Evolutionary conservation across 2,329 filamentous ascomycete genomes (phyloP), one percentile per base, ranked within the genome.

Genomic region (Fusarium fracticaudum): DNA sequence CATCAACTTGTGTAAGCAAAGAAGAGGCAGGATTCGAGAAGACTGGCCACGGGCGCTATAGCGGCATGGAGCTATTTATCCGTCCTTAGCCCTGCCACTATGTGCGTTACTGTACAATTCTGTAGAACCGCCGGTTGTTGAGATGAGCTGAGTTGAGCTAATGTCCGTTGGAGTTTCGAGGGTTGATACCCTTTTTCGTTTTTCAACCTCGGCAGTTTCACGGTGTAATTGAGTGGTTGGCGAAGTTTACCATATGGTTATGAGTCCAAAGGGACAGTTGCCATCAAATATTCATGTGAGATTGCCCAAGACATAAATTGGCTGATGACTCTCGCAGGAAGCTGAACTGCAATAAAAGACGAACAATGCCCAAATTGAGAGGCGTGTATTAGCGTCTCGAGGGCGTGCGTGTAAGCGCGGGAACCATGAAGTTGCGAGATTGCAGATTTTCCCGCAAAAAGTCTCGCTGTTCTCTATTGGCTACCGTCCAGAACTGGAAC

Each of bases 161-260:
- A 37, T 68, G 45, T 63, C 38, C 29, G 37, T 37, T 63, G 58
- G 35, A 38, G 40, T 63, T 65, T 58, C 33, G 60, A 67, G 43
- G 43, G 45, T 51, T 26, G 50, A 47, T 43, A 26, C 66, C 38
- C 57, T 55, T 64, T 63, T 51, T 51, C 60, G 45, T 60, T 67
- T 53, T 53, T 60, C 67, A 55, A 58, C 60, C 55, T 73, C 75
- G 75, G 73, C 65, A 77, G 63, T 76, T 77, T 64, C 57, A 59
- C 57, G 66, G 59, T 65, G 65, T 38, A 59, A 62, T 62, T 53
- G 58, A 65, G 67, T 65, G 65, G 55, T 63, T 38, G 22, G 35
- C 55, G 29, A 54, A 69, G 50, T 61, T 68, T 33, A 58, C 55
- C 55, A 63, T 44, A 50, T 26, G 33, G 37, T 35, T 24, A 59